Percentiles rank a stretch among this genome's conserved stretches.
Evolutionary conservation across 768 basidiomycete genomes (phyloP).

Genomic region (Leccinum incarnatum): DNA sequence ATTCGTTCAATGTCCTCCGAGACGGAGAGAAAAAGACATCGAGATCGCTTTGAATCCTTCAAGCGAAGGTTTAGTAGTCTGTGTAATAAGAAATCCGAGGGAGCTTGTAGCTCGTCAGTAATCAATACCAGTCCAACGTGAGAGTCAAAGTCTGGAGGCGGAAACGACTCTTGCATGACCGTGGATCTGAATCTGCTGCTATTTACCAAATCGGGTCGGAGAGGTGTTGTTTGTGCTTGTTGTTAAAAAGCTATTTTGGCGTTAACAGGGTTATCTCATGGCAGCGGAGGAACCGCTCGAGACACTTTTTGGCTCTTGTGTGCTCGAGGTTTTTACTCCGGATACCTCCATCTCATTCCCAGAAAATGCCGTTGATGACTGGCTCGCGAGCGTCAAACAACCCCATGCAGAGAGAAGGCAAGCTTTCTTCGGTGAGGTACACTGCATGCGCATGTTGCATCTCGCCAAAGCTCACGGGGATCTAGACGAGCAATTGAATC

Average conservation of each 20-base stretch:
- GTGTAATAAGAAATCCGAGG: slow-evolving; percentile 73
- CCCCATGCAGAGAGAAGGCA: slow-evolving; percentile 52
- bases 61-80: slow-evolving; percentile 48
- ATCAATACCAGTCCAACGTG: slow-evolving; percentile 56
- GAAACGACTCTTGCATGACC: slow-evolving; percentile 41
- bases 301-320: slow-evolving; percentile 56
- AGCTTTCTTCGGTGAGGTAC: slow-evolving; percentile 70
- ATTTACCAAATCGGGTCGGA: slow-evolving; percentile 12
- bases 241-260: neutral
- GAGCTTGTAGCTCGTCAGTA: slow-evolving; percentile 67
- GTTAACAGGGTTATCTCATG: slow-evolving; percentile 14
- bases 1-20: slow-evolving; percentile 57
- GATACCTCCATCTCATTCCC: slow-evolving; percentile 64
- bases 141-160: slow-evolving; percentile 50
- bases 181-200: neutral
- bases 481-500: slow-evolving; percentile 55
- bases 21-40: slow-evolving; percentile 53
- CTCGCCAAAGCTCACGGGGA: slow-evolving; percentile 16
- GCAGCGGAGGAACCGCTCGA: slow-evolving; percentile 48
- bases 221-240: no score
- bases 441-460: slow-evolving; percentile 7
- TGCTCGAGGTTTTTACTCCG: slow-evolving; percentile 63
- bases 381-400: slow-evolving; percentile 49
- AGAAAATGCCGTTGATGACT: slow-evolving; percentile 47
- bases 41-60: slow-evolving; percentile 39